These are phyloP conservation scores for Plasmodium inui DNA, from an alignment of 169 alveolate genomes.

Conservation along the genomic window DNA sequence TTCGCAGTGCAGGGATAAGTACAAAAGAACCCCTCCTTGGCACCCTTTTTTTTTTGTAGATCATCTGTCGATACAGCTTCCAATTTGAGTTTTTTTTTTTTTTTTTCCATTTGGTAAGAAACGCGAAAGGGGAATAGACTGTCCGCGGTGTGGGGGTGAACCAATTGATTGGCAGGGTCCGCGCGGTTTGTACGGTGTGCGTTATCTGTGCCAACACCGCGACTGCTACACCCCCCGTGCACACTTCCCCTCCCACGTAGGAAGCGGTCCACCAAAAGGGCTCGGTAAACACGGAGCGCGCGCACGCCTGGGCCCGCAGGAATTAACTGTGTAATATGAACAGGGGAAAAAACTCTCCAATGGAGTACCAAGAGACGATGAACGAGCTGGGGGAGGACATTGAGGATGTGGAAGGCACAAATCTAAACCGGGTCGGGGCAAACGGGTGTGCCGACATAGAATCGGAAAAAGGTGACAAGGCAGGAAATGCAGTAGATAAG, in stretches of 20 bases:
- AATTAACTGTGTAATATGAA: neutral
- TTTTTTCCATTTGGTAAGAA: neutral
- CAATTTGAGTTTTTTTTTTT: neutral
- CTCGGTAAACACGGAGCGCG: neutral
- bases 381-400: constrained; percentile 9
- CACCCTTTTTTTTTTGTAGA: neutral
- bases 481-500: neutral
- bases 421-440: neutral
- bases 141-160: neutral
- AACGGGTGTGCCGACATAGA: neutral
- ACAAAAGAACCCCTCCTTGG: neutral
- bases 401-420: constrained; percentile 14
- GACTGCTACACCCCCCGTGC: neutral
- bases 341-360: neutral
- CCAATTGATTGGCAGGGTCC: neutral
- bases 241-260: neutral
- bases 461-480: neutral
- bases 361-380: constrained; percentile 18
- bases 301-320: neutral
- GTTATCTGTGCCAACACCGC: neutral
- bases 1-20: neutral
- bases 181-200: no score
- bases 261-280: neutral
- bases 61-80: neutral
- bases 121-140: neutral